phyloP scores from a whole-genome alignment of 352 stramenopile genomes.

The Globisporangium ultimum region DNA sequence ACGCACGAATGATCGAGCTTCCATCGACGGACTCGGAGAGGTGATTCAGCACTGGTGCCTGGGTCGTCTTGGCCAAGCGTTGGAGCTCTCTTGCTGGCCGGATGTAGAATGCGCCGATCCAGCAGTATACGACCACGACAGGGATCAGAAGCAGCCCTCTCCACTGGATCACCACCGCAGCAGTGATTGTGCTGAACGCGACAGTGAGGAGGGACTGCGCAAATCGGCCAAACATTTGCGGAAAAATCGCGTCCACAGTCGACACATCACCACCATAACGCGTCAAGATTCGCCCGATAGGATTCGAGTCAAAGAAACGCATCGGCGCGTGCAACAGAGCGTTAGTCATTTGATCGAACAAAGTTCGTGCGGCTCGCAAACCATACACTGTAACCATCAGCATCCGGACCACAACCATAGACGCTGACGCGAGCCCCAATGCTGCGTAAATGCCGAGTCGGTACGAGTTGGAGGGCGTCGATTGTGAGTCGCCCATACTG shows the following conservation, averaged over 20 bases:
- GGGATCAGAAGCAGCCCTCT: too few relatives aligned
- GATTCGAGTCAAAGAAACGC: constrained; percentile 47
- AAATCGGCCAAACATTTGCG: constrained; percentile 14
- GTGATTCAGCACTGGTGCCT: too few relatives aligned
- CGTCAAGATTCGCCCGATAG: constrained; percentile 33
- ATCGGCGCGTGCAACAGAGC: constrained; percentile 30
- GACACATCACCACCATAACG: constrained; percentile 22
- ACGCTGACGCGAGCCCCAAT: constrained; percentile 7
- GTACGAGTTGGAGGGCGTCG: background rate
- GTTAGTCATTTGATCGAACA: constrained; percentile 27
- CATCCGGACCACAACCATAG: constrained; percentile 10
- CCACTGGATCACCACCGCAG: constrained; percentile 67
- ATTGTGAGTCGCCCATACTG: background rate
- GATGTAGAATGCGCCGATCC: too few relatives aligned
- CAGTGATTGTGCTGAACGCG: constrained; percentile 68
- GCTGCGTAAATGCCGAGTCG: constrained; percentile 11
- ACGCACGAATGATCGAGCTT: too few relatives aligned
- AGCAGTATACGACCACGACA: too few relatives aligned
- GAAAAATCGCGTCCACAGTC: background rate
- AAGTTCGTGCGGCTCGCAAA: constrained; percentile 9
- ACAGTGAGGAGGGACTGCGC: constrained; percentile 64
- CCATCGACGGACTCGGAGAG: too few relatives aligned
- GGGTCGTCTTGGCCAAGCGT: too few relatives aligned
- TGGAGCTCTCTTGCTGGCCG: too few relatives aligned
- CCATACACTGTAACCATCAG: too few relatives aligned